phyloP scores from a whole-genome alignment of 2,329 filamentous ascomycete species.

The Dactylellina parvicollis region DNA sequence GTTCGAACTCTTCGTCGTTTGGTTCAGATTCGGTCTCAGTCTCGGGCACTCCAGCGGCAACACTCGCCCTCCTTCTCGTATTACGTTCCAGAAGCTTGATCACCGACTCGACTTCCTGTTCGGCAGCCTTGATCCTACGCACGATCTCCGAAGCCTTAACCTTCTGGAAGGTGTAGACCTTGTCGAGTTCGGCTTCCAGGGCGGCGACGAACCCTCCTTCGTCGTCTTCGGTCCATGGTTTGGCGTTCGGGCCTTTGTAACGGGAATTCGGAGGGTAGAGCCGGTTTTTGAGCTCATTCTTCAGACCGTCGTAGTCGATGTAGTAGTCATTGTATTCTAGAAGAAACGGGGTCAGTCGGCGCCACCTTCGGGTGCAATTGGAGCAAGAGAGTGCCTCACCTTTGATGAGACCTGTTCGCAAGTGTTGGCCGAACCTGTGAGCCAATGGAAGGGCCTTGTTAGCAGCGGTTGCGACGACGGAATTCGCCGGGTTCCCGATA shows the following conservation, averaged over 20 bases:
- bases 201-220: slow-evolving; percentile 86
- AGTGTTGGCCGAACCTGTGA: slow-evolving; percentile 87
- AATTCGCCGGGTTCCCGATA: not conserved
- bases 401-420: slow-evolving; percentile 92
- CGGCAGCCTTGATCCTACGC: slow-evolving; percentile 83
- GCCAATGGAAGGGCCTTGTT: slow-evolving; percentile 39
- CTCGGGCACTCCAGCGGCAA: slow-evolving; percentile 59
- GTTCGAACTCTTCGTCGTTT: slow-evolving; percentile 89
- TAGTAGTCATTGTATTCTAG: slow-evolving; percentile 95
- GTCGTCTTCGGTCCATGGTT: slow-evolving; percentile 86
- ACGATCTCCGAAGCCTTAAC: slow-evolving; percentile 97
- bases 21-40: slow-evolving; percentile 62
- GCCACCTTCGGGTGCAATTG: not conserved
- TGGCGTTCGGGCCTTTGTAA: slow-evolving; percentile 59
- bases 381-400: slow-evolving; percentile 31
- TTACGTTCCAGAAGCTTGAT: slow-evolving; percentile 74
- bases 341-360: slow-evolving; percentile 3
- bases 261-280: slow-evolving; percentile 67
- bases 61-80: slow-evolving; percentile 63
- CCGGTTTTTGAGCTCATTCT: slow-evolving; percentile 81
- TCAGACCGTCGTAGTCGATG: slow-evolving; percentile 95
- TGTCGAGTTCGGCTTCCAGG: slow-evolving; percentile 92
- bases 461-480: slow-evolving; percentile 10
- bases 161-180: slow-evolving; percentile 97
- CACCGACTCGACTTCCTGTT: slow-evolving; percentile 89